Evolutionary conservation across 2,329 filamentous ascomycete genomes (phyloP), one percentile per base, ranked within the genome.

Genomic region (Ophiobolus disseminans): DNA sequence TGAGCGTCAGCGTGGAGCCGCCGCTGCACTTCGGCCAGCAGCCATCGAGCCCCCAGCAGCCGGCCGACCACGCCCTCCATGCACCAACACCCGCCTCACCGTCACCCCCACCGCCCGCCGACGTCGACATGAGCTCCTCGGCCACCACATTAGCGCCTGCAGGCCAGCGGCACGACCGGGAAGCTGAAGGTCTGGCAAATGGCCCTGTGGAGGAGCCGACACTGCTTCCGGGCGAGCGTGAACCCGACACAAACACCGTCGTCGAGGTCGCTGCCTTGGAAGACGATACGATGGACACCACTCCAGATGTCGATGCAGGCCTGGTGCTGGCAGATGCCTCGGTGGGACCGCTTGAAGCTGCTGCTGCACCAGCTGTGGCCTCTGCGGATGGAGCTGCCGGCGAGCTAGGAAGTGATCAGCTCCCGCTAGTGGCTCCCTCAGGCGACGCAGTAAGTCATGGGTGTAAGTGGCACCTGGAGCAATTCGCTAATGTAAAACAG

Each of bases 1-100:
- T 75, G 73, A 75, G 73, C 55, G 67, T 74, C 59, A 70, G 63
- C 60, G 61, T 73, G 38, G 72, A 75, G 52, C 66, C 69, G 38
- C 67, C 70, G 44, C 58, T 73, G 40, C 68, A 73, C 48, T 74
- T 75, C 58, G 60, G 56, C 55, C 69, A 69, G 45, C 69, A 64
- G 37, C 58, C 69, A 25, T 61, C 65, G 32, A 65, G 58, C 32
- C 66, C 66, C 22, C 58, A 66, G 22, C 69, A 62, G 19, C 68
- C 69, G 26, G 67, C 68, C 45, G 64, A 43, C 47, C 60, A 65
- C 41, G 31, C 60, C 10, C 63, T 63, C 17, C 63, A 68, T 52
- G 51, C 61, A 17, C 63, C 63, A 13, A 53, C 58, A n/a, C 57
- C 61, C n/a, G 50, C 66, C 13, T 56, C 64, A 26, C 63, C 62